phyloP scores from a whole-genome alignment of 2,329 filamentous ascomycete genomes.

The Pyrenophora tritici-repentis region DNA sequence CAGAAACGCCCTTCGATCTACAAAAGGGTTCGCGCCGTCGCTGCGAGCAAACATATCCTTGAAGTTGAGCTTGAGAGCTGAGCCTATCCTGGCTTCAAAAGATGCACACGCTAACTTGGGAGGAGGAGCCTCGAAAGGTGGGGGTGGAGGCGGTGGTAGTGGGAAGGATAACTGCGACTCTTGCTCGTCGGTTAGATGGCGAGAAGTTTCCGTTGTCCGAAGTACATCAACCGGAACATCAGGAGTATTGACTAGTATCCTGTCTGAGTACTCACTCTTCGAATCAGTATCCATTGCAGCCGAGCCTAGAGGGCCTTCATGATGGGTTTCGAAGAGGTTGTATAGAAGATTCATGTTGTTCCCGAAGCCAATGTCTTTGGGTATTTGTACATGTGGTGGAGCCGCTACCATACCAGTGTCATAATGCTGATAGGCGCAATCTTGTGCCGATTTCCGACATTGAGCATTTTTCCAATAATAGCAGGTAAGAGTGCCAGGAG shows the following conservation, averaged over 20 bases:
- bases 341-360: no score
- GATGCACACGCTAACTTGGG: constrained; percentile 2
- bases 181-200: not conserved
- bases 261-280: no score
- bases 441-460: constrained; percentile 11
- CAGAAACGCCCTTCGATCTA: constrained; percentile 34
- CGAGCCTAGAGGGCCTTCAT: no score
- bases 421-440: constrained; percentile 21
- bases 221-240: no score
- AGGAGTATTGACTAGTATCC: no score
- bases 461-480: constrained; percentile 21
- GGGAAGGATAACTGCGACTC: not conserved
- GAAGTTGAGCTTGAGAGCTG: constrained; percentile 26
- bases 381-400: not conserved
- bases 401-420: constrained; percentile 21
- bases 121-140: not conserved
- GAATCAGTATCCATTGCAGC: no score
- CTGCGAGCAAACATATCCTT: constrained; percentile 30
- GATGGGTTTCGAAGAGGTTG: no score
- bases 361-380: not conserved
- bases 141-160: not conserved
- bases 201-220: not conserved
- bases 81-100: constrained; percentile 27
- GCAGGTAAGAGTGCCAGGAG: constrained; percentile 23
- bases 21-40: constrained; percentile 2